These are phyloP conservation scores for Lotus japonicus DNA, from an alignment of 306 rosid species.

Conservation along the genomic window DNA sequence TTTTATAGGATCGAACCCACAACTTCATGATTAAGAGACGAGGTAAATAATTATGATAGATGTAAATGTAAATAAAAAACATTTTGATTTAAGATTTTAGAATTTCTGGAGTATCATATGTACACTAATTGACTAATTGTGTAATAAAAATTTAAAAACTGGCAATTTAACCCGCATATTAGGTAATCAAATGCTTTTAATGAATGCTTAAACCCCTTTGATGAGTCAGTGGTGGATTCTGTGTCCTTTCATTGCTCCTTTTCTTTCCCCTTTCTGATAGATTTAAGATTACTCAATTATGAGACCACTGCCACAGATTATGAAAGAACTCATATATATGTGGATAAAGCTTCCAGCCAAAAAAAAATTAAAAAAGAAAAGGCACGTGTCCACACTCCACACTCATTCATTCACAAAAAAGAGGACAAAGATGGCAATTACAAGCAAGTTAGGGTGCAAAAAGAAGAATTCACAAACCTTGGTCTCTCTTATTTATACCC, in stretches of 20 bases:
- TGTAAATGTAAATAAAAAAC: no score
- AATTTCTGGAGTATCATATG: no score
- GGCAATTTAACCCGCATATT: neutral
- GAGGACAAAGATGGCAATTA: neutral
- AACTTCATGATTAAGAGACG: no score
- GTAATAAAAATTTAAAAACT: no score
- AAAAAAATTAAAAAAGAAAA: neutral
- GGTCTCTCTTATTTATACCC: constrained; percentile 33
- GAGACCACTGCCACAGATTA: constrained; percentile 19
- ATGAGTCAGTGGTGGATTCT: constrained; percentile 31
- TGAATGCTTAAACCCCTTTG: constrained; percentile 3
- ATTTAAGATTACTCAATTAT: constrained; percentile 38
- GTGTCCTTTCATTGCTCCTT: neutral
- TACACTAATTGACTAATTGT: no score
- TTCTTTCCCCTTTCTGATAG: constrained; percentile 2
- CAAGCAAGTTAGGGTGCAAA: neutral
- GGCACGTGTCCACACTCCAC: constrained; percentile 29
- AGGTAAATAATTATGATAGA: no score
- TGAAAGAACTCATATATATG: neutral
- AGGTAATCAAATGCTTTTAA: neutral
- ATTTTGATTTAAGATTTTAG: no score
- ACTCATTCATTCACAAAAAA: constrained; percentile 9
- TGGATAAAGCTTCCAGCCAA: constrained; percentile 20
- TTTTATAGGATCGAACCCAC: no score
- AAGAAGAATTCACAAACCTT: neutral